Base-by-base conservation (phyloP, 2,329 filamentous ascomycete species). In the Nannizziopsis arthrosporioides region DNA sequence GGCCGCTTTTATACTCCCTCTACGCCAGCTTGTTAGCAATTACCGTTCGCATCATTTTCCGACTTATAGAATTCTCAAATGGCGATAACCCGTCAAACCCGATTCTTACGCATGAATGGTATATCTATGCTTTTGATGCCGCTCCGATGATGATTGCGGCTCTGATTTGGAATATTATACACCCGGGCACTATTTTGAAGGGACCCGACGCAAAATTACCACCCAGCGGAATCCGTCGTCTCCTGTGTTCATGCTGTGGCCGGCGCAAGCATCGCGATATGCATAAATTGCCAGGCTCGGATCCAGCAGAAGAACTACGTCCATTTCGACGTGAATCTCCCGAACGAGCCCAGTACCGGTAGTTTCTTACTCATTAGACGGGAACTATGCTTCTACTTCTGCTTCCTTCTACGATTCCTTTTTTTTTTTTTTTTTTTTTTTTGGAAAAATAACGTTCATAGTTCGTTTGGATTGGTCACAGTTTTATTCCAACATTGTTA, bases 21-120 rank as follows among this genome's bases (percentile, higher is more conserved):
- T 80, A 79, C 56, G 56, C 62, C 32, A 74, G 70, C 51, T 71
- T 70, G 8, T 47, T 56, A 0, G 62, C 80, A 40, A 73, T 81
- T 49, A 61, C 73, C 5, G 59, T 67, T 1, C 61, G 64, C 32
- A 66, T 63, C 41, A 58, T 67, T 36, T 63, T 60, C 48, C 63
- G 65, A n/a, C 58, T 59, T 5, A 52, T 65, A 18, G 62, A 68
- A 49, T 49, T 47, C 11, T 27, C 35, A 14, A 44, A 31, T 12
- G 63, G 59, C 32, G 43, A 44, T 18, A 47, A 53, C 32, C 48
- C 54, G 31, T 66, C 62, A 47, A 55, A 55, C 5, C 34, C 56
- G 1, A 52, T 64, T 9, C 53, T 59, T 8, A 57, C 51, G 12
- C 52, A 66, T 18, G 64, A 67, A 39, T 67, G 64, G 64, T 67